Evolutionary conservation across 2,329 filamentous ascomycete genomes (phyloP), one percentile per base, ranked within the genome.

Genomic region (Stachybotrys echinatus): DNA sequence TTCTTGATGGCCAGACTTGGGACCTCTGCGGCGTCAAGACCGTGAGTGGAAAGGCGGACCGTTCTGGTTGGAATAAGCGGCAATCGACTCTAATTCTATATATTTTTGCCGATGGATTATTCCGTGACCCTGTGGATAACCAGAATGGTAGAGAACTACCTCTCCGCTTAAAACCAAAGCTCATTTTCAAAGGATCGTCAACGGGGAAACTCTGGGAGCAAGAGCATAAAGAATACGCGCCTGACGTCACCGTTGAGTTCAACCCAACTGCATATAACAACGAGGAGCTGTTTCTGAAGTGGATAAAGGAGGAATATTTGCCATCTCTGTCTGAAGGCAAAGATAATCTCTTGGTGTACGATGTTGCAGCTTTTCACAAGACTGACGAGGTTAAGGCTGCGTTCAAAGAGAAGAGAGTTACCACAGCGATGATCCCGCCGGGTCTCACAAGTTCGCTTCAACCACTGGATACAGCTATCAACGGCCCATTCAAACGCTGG

Each of bases 321-420:
- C 31, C 31, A 8, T 37, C 31, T 37, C 31, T 37, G 17, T 17
- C 31, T 10, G 31, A 37, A 37, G 31, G 31, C 31, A 37, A 37
- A 37, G 31, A 37, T 37, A 37, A 37, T 37, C 31, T 37, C 31
- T 19, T 31, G 20, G 45, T 47, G n/a, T 37, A 37, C 18, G 45
- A 47, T 47, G 45, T 39, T 19, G 45, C 45, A 37, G 20, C 23
- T 19, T 47, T 47, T 39, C 45, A 47, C n/a, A 47, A 47, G 45
- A 47, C 34, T 47, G 31, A 47, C 17, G 18, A 37, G n/a, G 31
- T 47, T 19, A 47, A 18, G 23, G 37, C 21, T 14, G 14, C 18
- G 12, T 34, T 47, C 18, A 22, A 37, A 18, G 21, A 37, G 18
- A 19, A 34, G 31, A 39, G 12, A 14, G 31, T 47, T 23, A 34